Evolutionary conservation across 2,329 filamentous ascomycete genomes (phyloP).

Genomic region (Fusarium sp.): DNA sequence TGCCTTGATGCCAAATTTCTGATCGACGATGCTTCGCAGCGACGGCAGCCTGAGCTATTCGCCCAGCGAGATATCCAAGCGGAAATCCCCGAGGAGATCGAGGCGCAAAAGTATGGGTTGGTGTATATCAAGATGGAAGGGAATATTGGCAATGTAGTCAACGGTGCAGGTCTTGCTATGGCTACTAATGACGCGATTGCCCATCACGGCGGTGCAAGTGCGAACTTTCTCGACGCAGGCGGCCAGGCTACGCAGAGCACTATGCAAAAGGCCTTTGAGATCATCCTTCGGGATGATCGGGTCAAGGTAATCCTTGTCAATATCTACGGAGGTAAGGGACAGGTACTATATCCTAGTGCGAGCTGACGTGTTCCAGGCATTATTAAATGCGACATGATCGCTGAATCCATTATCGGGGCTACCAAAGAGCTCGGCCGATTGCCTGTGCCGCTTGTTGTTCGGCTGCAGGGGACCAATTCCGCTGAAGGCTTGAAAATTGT

Average conservation of each 20-base stretch:
- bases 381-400: background rate
- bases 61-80: background rate
- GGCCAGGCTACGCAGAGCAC: background rate
- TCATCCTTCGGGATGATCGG: background rate
- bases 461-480: background rate
- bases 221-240: background rate
- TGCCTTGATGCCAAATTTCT: background rate
- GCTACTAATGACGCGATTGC: conserved; percentile 4
- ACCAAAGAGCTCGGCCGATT: background rate
- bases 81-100: background rate
- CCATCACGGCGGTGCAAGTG: background rate
- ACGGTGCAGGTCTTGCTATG: conserved; percentile 4
- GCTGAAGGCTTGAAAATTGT: background rate
- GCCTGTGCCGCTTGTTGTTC: conserved; percentile 3
- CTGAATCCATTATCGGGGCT: background rate
- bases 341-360: background rate
- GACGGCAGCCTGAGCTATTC: background rate
- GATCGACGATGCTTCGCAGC: background rate
- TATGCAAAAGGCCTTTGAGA: conserved; percentile 10
- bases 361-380: background rate
- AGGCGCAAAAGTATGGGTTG: background rate
- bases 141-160: background rate
- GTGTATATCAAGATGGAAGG: conserved; percentile 11
- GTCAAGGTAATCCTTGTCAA: conserved; percentile 2
- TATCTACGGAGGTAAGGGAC: background rate